Conservation (phyloP, 768 basidiomycete genomes). For the Collybiopsis confluens region DNA sequence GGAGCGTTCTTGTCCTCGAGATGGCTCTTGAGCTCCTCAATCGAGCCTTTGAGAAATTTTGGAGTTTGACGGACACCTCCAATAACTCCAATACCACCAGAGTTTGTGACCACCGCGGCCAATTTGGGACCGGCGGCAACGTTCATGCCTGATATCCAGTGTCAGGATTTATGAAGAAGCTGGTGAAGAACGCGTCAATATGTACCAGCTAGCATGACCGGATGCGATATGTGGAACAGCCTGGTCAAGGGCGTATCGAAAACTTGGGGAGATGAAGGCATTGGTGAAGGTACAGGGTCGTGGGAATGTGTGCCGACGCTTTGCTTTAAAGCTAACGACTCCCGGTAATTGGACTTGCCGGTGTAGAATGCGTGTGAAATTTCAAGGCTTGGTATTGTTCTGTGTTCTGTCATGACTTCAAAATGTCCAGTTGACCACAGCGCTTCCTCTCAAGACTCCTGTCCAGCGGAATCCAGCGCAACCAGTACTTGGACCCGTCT, state of each 20-base stretch:
- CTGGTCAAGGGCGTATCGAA: conserved; percentile 73
- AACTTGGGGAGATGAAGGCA: conserved; percentile 63
- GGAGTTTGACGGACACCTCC: conserved; percentile 77
- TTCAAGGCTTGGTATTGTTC: conserved; percentile 1
- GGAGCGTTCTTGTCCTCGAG: conserved; percentile 74
- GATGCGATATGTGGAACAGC: conserved; percentile 76
- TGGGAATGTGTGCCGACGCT: not conserved
- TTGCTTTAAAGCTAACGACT: not conserved
- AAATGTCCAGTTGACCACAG: conserved; percentile 52
- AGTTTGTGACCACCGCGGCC: conserved; percentile 89
- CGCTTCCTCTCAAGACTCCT: no score
- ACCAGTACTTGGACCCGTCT: conserved; percentile 40
- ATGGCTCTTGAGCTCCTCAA: conserved; percentile 69
- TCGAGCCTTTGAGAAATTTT: conserved; percentile 60
- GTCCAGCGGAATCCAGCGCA: conserved; percentile 20
- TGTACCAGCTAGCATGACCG: conserved; percentile 75
- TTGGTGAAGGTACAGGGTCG: conserved; percentile 33
- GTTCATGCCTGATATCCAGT: conserved; percentile 60
- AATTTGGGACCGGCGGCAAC: conserved; percentile 82
- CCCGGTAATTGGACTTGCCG: not conserved
- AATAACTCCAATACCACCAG: conserved; percentile 85
- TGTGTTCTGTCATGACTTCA: conserved; percentile 17
- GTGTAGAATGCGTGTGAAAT: not conserved
- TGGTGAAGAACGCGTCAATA: not conserved
- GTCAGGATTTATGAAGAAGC: not conserved